A percentile compares a stretch with the other conserved stretches of the same genome.
These are phyloP conservation scores for Chalciporus sp. DNA, from an alignment of 1,284 basidiomycete genomes.

Conservation along the genomic window DNA sequence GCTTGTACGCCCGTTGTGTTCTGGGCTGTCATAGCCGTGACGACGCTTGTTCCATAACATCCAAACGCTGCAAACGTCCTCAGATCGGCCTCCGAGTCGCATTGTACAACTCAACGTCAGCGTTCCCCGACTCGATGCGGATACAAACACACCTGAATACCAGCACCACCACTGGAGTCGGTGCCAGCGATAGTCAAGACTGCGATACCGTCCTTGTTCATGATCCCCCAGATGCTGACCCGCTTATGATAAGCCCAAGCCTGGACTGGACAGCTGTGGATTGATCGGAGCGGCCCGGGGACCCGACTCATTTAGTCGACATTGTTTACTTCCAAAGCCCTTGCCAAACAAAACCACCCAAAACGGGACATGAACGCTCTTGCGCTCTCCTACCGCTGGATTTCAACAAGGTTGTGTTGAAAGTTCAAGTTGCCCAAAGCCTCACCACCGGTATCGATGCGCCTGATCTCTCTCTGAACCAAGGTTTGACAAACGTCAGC, in stretches of 20 bases:
- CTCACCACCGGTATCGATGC: slow-evolving; percentile 45
- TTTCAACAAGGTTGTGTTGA: too few species aligned
- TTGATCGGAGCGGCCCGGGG: too few species aligned
- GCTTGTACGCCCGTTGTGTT: slow-evolving; percentile 87
- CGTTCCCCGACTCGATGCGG: too few species aligned
- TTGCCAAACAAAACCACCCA: slow-evolving; percentile 27
- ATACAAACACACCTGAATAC: slow-evolving; percentile 69
- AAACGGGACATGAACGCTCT: slow-evolving; percentile 4
- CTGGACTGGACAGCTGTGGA: too few species aligned
- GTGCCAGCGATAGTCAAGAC: slow-evolving; percentile 83
- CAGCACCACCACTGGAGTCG: slow-evolving; percentile 88
- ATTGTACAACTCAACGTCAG: too few species aligned
- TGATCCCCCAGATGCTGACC: background rate
- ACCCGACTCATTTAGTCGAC: background rate
- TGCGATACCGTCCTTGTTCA: slow-evolving; percentile 10
- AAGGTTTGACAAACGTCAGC: too few species aligned
- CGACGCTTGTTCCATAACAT: slow-evolving; percentile 85
- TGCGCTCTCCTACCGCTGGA: too few species aligned
- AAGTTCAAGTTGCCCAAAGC: too few species aligned
- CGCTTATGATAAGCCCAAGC: too few species aligned
- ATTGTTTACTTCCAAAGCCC: slow-evolving; percentile 31
- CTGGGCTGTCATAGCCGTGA: slow-evolving; percentile 91
- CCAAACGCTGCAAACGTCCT: slow-evolving; percentile 82
- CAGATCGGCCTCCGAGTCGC: slow-evolving; percentile 67
- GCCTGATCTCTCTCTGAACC: slow-evolving; percentile 43